Conservation (phyloP, 352 stramenopile species). For the Pythium pyrilobum region DNA sequence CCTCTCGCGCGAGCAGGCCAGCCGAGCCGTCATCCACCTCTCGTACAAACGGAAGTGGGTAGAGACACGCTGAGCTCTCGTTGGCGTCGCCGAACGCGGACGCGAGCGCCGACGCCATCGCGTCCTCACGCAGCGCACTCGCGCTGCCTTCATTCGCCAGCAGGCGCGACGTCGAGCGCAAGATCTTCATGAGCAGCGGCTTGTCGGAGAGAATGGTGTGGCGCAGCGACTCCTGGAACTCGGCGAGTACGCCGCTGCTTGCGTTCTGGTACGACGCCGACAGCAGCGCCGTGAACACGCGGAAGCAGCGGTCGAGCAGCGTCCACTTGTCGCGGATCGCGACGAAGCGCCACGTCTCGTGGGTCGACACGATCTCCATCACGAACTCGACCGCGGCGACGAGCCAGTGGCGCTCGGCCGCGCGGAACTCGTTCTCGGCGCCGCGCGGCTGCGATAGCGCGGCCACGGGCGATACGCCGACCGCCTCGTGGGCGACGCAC, state of each 20-base stretch:
- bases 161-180: slow-evolving; percentile 19
- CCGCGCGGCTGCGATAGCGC: not conserved
- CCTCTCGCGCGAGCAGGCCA: slow-evolving; percentile 23
- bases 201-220: slow-evolving; percentile 44
- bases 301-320: slow-evolving; percentile 46
- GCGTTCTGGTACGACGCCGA: slow-evolving; percentile 32
- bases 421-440: slow-evolving; percentile 10
- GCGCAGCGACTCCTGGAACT: slow-evolving; percentile 42
- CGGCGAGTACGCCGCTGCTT: slow-evolving; percentile 33
- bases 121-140: not conserved
- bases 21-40: slow-evolving; percentile 21
- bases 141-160: slow-evolving; percentile 1
- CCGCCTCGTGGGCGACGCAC: slow-evolving; percentile 47
- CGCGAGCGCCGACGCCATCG: not conserved
- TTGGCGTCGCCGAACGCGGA: slow-evolving; percentile 1
- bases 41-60: slow-evolving; percentile 31
- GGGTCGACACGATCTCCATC: slow-evolving; percentile 47
- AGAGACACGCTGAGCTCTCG: slow-evolving; percentile 7
- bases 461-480: slow-evolving; percentile 1
- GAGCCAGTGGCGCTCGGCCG: slow-evolving; percentile 37
- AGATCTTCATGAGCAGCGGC: slow-evolving; percentile 55
- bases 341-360: slow-evolving; percentile 65
- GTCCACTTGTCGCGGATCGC: slow-evolving; percentile 32
- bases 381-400: slow-evolving; percentile 47
- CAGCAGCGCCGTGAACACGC: slow-evolving; percentile 42